Evolutionary conservation across 2,329 filamentous ascomycete species (phyloP), one percentile per base, ranked within the genome.

Genomic region (Claviceps pazoutovae): DNA sequence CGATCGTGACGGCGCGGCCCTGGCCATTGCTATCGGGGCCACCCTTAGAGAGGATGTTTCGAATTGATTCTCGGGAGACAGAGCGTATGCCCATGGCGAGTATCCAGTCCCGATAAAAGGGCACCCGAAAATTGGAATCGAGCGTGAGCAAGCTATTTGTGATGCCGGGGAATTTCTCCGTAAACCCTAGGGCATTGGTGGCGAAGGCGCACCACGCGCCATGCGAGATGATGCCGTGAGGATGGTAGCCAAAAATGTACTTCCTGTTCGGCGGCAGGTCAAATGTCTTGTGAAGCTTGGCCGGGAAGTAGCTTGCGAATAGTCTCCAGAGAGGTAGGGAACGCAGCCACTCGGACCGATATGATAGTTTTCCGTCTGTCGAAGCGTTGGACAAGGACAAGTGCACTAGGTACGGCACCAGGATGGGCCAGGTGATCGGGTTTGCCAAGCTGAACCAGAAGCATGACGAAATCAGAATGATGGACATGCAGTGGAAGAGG

Each of bases 221-320:
- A 60, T 96, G 88, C 5, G 86, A 93, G 62, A 98, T 96, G 66
- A 98, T 97, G 23, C 93, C 91, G 64, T 98, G 93, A 0, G 93
- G 93, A 61, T 97, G 93, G 66, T 97, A 97, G 45, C 91, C 91
- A 61, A 98, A 89, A 56, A 98, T 89, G 70, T 97, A 98, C 68
- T 95, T 95, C 56, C 89, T 77, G 1, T 84, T 88, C 0, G 88
- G 78, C 21, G 86, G 79, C 6, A 98, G 78, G 52, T 84, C 76
- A 57, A 85, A 78, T 4, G 88, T 93, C 57, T 93, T 88, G 71
- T 97, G 89, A 41, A 98, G 76, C 52, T 79, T 79, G 47, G 89
- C 88, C 4, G 93, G 93, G 63, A 94, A 98, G 71, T 97, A 98
- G 16, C 82, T 86, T 26, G 87, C 89, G 64, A 96, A 97, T 46